These are phyloP conservation scores for Fraxinus sp. DNA, from an alignment of 305 asterid species.

Conservation along the genomic window DNA sequence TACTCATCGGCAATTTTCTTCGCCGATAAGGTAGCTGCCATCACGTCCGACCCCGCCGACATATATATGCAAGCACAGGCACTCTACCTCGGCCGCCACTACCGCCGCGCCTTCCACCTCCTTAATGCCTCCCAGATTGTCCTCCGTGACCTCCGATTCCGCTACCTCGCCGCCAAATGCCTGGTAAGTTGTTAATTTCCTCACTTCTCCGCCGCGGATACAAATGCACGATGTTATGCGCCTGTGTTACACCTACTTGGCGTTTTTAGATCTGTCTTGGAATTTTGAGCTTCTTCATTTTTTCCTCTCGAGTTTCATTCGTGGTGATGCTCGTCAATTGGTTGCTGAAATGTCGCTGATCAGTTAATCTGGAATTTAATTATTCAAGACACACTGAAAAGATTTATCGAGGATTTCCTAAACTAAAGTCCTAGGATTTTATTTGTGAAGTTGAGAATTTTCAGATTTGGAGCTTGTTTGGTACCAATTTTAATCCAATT, in stretches of 20 bases:
- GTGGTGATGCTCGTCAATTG: not conserved
- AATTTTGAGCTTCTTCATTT: constrained; percentile 8
- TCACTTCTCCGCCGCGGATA: not conserved
- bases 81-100: constrained; percentile 90
- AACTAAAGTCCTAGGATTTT: not conserved
- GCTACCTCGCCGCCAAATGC: constrained; percentile 95
- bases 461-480: not conserved
- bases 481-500: no score
- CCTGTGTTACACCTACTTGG: not conserved
- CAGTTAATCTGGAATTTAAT: not conserved
- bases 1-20: constrained; percentile 95
- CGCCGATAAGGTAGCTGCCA: constrained; percentile 98
- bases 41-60: constrained; percentile 93
- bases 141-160: constrained; percentile 86
- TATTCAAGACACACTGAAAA: not conserved
- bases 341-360: constrained; percentile 14
- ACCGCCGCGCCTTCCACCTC: constrained; percentile 94
- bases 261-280: not conserved
- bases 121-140: constrained; percentile 91
- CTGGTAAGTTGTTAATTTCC: constrained; percentile 43
- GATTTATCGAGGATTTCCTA: not conserved
- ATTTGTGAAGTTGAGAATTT: constrained; percentile 13
- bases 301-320: constrained; percentile 2
- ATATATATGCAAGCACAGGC: constrained; percentile 99
- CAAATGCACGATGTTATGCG: not conserved